These are phyloP conservation scores for Trichoderma erinaceum DNA, from an alignment of 495 filamentous ascomycete genomes.

Conservation along the genomic window DNA sequence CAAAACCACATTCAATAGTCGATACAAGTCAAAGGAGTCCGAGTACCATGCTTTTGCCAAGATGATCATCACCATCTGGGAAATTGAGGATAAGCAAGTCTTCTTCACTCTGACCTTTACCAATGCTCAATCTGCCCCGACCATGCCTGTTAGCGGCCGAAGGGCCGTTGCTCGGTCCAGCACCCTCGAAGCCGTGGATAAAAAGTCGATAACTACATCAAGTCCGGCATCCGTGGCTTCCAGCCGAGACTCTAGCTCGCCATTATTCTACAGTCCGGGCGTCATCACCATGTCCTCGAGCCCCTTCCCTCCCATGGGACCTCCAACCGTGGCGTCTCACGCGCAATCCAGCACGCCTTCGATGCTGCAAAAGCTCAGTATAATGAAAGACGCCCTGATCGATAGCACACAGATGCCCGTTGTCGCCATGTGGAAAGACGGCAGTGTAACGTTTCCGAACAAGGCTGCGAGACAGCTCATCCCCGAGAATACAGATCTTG, in stretches of 20 bases:
- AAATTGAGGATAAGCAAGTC: constrained; percentile 46
- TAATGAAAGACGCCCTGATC: constrained; percentile 65
- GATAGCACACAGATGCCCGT: constrained; percentile 62
- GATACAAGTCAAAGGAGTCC: constrained; percentile 26
- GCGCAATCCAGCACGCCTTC: constrained; percentile 47
- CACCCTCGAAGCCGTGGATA: constrained; percentile 31
- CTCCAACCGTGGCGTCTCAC: constrained; percentile 39
- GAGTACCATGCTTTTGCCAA: constrained; percentile 47
- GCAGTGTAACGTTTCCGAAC: constrained; percentile 59
- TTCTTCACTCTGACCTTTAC: constrained; percentile 66
- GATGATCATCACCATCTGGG: constrained; percentile 64
- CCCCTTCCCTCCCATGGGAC: constrained; percentile 53
- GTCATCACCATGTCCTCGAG: constrained; percentile 37
- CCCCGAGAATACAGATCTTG: constrained; percentile 33
- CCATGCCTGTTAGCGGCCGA: constrained; percentile 19
- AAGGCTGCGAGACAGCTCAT: constrained; percentile 52
- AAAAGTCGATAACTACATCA: constrained; percentile 27
- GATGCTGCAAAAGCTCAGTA: constrained; percentile 55
- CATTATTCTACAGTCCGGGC: constrained; percentile 36
- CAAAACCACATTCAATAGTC: constrained; percentile 24
- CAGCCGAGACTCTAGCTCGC: constrained; percentile 32
- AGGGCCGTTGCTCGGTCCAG: constrained; percentile 29
- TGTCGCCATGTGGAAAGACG: constrained; percentile 67
- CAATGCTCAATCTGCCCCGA: constrained; percentile 31
- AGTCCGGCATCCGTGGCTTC: constrained; percentile 42